Evolutionary conservation across 345 rosid genomes (phyloP), one percentile per base, ranked within the genome.

Genomic region (Durio zibethinus): DNA sequence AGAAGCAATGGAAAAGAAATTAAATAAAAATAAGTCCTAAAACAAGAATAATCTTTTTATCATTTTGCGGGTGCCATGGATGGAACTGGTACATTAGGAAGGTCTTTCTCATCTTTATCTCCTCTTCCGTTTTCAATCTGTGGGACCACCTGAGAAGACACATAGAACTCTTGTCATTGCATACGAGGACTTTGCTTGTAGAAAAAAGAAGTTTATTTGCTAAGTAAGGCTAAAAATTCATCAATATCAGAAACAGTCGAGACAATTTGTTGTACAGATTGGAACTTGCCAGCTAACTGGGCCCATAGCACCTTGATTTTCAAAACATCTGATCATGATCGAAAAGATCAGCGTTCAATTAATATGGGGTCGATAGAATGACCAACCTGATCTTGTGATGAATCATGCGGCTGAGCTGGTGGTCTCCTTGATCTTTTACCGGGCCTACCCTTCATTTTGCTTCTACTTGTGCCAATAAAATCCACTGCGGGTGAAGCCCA

Each of bases 371-470:
- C 9, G 3, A 33, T 14, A 29, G 40, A 7, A 14, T 21, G n/a
- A 66, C 77, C 57, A 50, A 83, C 88, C 84, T 86, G 88, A 76
- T 86, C 88, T 76, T 80, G 70, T 2, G 82, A 82, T 18, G 81
- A 57, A 72, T 81, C 80, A 11, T 45, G 27, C 52, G 63, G 78
- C 40, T 78, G 80, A 50, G 83, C 54, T 14, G 77, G 18, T 25
- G 82, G 12, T 15, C 84, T 75, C 62, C 80, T 76, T 53, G 79
- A 23, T 80, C 80, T 79, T 80, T 20, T 75, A 29, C 52, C 57
- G 15, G 40, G 33, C 74, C 74, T 68, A 38, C 61, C 80, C 72
- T 53, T 76, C 25, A 9, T 59, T 72, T 31, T 71, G 63, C 35
- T 76, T 23, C 73, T 25, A 0, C 15, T 73, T 38, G 40, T 72